These are phyloP conservation scores for Selenicereus undatus DNA, from an alignment of 148 eudicot species.

Conservation along the genomic window DNA sequence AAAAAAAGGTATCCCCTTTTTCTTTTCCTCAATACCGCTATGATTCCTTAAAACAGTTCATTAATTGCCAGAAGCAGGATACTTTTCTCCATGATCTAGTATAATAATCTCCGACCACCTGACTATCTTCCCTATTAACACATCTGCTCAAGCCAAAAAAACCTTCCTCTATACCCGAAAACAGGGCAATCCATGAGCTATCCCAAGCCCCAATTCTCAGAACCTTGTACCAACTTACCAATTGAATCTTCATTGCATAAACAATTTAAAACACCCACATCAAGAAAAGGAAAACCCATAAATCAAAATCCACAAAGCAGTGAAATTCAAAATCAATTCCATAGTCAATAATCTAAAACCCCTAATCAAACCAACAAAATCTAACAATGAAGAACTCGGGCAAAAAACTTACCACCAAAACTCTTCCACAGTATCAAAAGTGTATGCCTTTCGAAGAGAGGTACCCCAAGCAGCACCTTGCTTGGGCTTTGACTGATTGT, in stretches of 20 bases:
- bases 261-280: not conserved
- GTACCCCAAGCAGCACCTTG: conserved; percentile 94
- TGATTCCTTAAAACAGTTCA: not conserved
- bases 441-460: conserved; percentile 61
- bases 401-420: conserved; percentile 70
- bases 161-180: too few species aligned
- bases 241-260: not conserved
- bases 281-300: conserved; percentile 10
- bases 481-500: conserved; percentile 76
- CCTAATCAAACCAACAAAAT: too few species aligned
- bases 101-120: too few species aligned
- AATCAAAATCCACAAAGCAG: not conserved
- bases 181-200: too few species aligned
- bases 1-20: not conserved
- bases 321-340: not conserved
- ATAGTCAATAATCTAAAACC: too few species aligned
- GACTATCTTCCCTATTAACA: too few species aligned
- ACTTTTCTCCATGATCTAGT: too few species aligned
- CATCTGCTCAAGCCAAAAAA: too few species aligned
- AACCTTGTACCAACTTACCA: not conserved
- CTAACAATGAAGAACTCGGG: not conserved
- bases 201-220: not conserved
- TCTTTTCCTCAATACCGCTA: not conserved
- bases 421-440: conserved; percentile 88
- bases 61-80: not conserved